Evolutionary conservation across 306 rosid genomes (phyloP), one percentile per base, ranked within the genome.

Genomic region (Potentilla sterilis): DNA sequence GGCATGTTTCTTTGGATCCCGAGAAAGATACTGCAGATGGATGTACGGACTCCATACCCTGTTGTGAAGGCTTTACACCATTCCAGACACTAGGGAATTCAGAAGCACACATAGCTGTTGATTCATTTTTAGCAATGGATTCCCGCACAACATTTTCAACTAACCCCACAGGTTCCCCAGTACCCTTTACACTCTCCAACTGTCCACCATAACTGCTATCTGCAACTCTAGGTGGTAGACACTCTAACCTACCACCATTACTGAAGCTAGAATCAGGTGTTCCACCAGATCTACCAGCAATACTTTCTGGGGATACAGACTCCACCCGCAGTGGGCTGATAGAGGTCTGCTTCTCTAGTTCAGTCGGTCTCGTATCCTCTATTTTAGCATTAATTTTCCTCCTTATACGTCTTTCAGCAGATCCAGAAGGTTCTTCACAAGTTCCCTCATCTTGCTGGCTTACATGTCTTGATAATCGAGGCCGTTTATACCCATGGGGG

Each of bases 401-500:
- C 89, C 87, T 92, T 75, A 72, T 70, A 70, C 83, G 74, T 77
- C 85, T 92, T 72, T 92, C 97, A 57, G 83, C 58, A 42, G 89
- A 57, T 74, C 88, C 89, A 85, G 89, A 73, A 75, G 77, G 74
- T 78, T 81, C 90, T 75, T 88, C 87, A 63, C 82, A 75, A 61
- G 42, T 37, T 74, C 81, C 86, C 51, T 86, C 90, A 46, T 84
- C 79, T 21, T 73, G 80, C 69, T 81, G 93, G 73, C 70, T 87
- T 28, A 67, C 52, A 70, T 85, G 92, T 82, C 91, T 89, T 4
- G 78, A 79, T 55, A 80, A 68, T 54, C 96, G 88, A 75, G 87
- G 77, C 46, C 91, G 90, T 74, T 84, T 95, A 82, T 84, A 87
- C 9, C 97, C 99, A 71, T 85, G 90, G 4, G 99, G 99, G 79